Evolutionary conservation across 2,329 filamentous ascomycete genomes (phyloP), one percentile per base, ranked within the genome.

Genomic region (Alternaria consortialis): DNA sequence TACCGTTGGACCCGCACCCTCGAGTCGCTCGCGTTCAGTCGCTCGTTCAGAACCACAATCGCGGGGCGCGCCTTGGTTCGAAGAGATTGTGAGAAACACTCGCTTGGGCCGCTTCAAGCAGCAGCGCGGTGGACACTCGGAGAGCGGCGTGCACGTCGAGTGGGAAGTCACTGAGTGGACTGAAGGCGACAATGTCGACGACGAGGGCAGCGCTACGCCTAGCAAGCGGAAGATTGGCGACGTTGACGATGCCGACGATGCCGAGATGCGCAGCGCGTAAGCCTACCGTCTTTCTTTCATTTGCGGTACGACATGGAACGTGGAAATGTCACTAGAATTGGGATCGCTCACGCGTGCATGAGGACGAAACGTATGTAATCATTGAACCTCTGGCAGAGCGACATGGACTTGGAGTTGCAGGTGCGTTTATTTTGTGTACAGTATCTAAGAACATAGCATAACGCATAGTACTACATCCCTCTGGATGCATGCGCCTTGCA

Each of bases 121-220:
- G 67, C 85, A 84, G 72, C 84, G 83, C 61, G 87, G 87, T 15
- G 85, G 85, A 58, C 85, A 87, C 27, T 80, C 84, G n/a, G 88
- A 92, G 74, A 90, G 90, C 15, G 84, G 82, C 29, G 86, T 88
- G 37, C 86, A 83, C 44, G 85, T 95, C 11, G 90, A 95, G 73
- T 97, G 92, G 91, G 93, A 97, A 79, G 85, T 97, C 65, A 84
- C 90, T 39, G 93, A 97, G 79, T 94, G 73, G 74, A 75, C 68
- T 4, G 77, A 77, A 72, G 66, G 77, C 73, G 69, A 78, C 61
- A 68, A 82, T 62, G 67, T 79, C 61, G 71, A 76, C 66, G 73
- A 81, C 59, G 66, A 81, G 63, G 50, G 65, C 51, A 60, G 46
- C 31, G 46, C 66, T 7, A 64, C 68, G 13, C 66, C 73, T 2